These are phyloP conservation scores for Boletus mariae DNA, from an alignment of 1,284 basidiomycete species.

Conservation along the genomic window DNA sequence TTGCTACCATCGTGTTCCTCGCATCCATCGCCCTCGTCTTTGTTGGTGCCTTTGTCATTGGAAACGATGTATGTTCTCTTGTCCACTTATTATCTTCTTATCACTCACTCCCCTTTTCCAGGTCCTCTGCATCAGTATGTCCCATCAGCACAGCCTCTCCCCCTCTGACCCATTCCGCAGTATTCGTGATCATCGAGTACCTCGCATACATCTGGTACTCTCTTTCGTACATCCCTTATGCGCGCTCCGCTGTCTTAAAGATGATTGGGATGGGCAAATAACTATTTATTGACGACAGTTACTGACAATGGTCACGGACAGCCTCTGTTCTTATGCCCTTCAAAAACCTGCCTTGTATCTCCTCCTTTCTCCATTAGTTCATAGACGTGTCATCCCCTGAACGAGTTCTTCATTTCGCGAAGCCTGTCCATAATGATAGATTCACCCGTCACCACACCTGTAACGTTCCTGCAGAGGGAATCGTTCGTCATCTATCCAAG, in stretches of 20 bases:
- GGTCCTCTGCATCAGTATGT: constrained; percentile 49
- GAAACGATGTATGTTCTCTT: constrained; percentile 53
- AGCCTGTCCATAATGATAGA: constrained; percentile 69
- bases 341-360: not conserved
- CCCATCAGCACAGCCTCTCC: not conserved
- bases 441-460: constrained; percentile 37
- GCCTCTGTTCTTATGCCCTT: not conserved
- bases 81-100: not conserved
- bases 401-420: constrained; percentile 82
- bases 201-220: constrained; percentile 84
- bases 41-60: constrained; percentile 73
- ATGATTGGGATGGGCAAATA: constrained; percentile 50
- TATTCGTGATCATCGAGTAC: constrained; percentile 85
- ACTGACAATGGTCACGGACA: constrained; percentile 8
- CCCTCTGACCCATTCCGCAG: constrained; percentile 35
- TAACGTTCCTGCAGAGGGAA: constrained; percentile 39
- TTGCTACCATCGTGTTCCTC: constrained; percentile 79
- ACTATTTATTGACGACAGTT: not conserved
- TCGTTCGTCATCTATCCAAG: not conserved
- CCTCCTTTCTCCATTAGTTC: not conserved
- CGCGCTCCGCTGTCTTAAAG: constrained; percentile 68
- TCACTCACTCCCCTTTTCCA: constrained; percentile 22
- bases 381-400: constrained; percentile 43
- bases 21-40: constrained; percentile 76
- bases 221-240: constrained; percentile 85